Conservation (phyloP, 805 yeast genomes). For the Candida ponderosae region DNA sequence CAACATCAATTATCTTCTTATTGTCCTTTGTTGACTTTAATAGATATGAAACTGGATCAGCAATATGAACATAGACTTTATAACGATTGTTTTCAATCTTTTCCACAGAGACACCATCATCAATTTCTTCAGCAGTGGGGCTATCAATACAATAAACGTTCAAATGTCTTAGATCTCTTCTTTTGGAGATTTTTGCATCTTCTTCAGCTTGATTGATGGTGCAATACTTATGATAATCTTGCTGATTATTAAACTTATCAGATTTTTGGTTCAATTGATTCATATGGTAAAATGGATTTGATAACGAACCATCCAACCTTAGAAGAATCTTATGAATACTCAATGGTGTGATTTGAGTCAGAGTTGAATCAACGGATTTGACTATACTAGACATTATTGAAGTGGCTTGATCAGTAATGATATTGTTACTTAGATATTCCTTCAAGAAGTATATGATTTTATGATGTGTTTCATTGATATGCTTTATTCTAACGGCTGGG, state of each 20-base stretch:
- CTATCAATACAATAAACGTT: slow-evolving; percentile 81
- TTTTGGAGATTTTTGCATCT: slow-evolving; percentile 8
- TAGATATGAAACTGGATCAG: slow-evolving; percentile 76
- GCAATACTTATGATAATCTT: slow-evolving; percentile 29
- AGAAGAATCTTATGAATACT: not conserved
- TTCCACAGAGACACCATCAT: slow-evolving; percentile 78
- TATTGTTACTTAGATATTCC: slow-evolving; percentile 49
- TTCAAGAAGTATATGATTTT: slow-evolving; percentile 39
- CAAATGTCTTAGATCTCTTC: slow-evolving; percentile 35
- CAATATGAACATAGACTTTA: slow-evolving; percentile 64
- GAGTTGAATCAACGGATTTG: slow-evolving; percentile 10
- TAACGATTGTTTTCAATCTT: slow-evolving; percentile 22
- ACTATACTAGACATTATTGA: slow-evolving; percentile 37
- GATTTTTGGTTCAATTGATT: slow-evolving; percentile 35
- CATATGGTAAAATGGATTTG: slow-evolving; percentile 43
- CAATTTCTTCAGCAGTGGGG: slow-evolving; percentile 77
- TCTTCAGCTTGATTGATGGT: slow-evolving; percentile 13
- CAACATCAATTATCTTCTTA: slow-evolving; percentile 2
- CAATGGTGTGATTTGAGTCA: not conserved
- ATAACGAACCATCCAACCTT: slow-evolving; percentile 37
- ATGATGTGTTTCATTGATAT: slow-evolving; percentile 14
- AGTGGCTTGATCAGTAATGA: slow-evolving; percentile 37
- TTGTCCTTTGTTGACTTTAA: slow-evolving; percentile 12
- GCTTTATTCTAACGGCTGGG: slow-evolving; percentile 2
- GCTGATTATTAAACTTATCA: slow-evolving; percentile 33